Conservation (phyloP, 345 rosid species). For the Citrus trifoliata region DNA sequence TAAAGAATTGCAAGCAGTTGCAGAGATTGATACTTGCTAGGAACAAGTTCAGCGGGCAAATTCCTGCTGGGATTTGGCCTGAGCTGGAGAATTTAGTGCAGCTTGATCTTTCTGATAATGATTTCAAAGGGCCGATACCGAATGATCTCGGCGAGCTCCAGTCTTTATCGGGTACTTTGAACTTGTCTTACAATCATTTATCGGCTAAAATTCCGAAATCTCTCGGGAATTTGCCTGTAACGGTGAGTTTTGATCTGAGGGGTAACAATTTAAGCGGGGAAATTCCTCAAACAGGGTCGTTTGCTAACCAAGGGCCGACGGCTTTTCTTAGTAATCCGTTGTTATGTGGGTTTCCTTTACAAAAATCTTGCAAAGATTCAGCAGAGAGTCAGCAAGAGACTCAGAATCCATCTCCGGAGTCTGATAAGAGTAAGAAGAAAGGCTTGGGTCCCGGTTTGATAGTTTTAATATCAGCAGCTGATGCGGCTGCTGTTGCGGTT, state of each 20-base stretch:
- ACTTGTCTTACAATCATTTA: slow-evolving; percentile 75
- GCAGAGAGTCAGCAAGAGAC: slow-evolving; percentile 29
- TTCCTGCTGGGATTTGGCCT: slow-evolving; percentile 84
- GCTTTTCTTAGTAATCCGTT: slow-evolving; percentile 82
- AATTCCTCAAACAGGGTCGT: slow-evolving; percentile 90
- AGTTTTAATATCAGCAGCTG: slow-evolving; percentile 67
- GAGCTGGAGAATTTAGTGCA: slow-evolving; percentile 60
- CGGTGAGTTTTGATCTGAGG: slow-evolving; percentile 85
- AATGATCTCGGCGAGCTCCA: slow-evolving; percentile 68
- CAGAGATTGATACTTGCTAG: slow-evolving; percentile 72
- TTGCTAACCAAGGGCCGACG: slow-evolving; percentile 93
- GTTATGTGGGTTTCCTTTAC: slow-evolving; percentile 92
- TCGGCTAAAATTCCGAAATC: slow-evolving; percentile 76
- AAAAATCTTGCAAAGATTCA: slow-evolving; percentile 56
- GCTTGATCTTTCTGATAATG: slow-evolving; percentile 79
- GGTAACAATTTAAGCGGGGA: slow-evolving; percentile 78
- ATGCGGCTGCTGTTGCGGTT: slow-evolving; percentile 80
- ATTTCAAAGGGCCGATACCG: slow-evolving; percentile 65
- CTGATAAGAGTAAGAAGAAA: slow-evolving; percentile 22
- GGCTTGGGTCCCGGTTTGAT: slow-evolving; percentile 71
- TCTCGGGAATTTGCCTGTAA: slow-evolving; percentile 70
- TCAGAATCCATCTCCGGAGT: slow-evolving; percentile 30
- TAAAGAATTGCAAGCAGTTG: slow-evolving; percentile 68
- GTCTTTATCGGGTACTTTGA: slow-evolving; percentile 70
- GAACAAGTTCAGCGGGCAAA: slow-evolving; percentile 60